A percentile compares a stretch with the other conserved stretches of the same genome.
Evolutionary conservation across 2,329 filamentous ascomycete species (phyloP).

Genomic region (Microdochium trichocladiopsis): DNA sequence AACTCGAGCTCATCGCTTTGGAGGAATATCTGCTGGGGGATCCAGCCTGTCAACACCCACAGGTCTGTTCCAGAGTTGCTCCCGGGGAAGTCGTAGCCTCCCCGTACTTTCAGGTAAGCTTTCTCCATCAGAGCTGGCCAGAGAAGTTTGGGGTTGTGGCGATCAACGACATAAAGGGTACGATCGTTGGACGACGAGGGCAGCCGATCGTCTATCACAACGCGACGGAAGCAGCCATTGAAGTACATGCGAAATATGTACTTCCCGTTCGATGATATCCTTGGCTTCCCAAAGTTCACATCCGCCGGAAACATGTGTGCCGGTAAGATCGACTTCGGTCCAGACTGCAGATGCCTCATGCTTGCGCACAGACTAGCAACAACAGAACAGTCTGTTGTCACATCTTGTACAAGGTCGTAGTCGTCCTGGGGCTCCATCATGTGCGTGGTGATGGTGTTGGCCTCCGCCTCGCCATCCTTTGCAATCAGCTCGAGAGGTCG

Average conservation of each 20-base stretch:
- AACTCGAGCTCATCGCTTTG: slow-evolving; percentile 78
- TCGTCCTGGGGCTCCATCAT: slow-evolving; percentile 35
- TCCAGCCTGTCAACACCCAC: slow-evolving; percentile 90
- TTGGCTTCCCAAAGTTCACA: slow-evolving; percentile 45
- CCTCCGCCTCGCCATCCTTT: slow-evolving; percentile 10
- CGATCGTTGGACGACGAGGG: slow-evolving; percentile 69
- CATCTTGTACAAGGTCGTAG: slow-evolving; percentile 87
- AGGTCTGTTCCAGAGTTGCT: slow-evolving; percentile 96
- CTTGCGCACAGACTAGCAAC: slow-evolving; percentile 89
- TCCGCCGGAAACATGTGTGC: slow-evolving; percentile 73
- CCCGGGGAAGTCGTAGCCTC: slow-evolving; percentile 95
- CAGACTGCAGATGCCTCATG: slow-evolving; percentile 61
- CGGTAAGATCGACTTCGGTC: slow-evolving; percentile 61
- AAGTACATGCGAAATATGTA: slow-evolving; percentile 93
- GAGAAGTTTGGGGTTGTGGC: slow-evolving; percentile 70
- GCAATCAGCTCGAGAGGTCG: slow-evolving; percentile 64
- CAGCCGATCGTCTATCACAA: slow-evolving; percentile 82
- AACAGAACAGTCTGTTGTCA: slow-evolving; percentile 93
- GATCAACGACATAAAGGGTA: slow-evolving; percentile 80
- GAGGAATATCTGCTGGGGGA: slow-evolving; percentile 90
- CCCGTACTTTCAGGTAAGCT: slow-evolving; percentile 89
- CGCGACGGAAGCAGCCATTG: slow-evolving; percentile 84
- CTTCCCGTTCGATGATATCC: slow-evolving; percentile 71
- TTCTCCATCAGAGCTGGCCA: slow-evolving; percentile 96
- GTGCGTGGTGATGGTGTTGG: slow-evolving; percentile 1